Conservation (phyloP, 192 early-diverging fungal genomes). For the Dimargaris cristalligena region DNA sequence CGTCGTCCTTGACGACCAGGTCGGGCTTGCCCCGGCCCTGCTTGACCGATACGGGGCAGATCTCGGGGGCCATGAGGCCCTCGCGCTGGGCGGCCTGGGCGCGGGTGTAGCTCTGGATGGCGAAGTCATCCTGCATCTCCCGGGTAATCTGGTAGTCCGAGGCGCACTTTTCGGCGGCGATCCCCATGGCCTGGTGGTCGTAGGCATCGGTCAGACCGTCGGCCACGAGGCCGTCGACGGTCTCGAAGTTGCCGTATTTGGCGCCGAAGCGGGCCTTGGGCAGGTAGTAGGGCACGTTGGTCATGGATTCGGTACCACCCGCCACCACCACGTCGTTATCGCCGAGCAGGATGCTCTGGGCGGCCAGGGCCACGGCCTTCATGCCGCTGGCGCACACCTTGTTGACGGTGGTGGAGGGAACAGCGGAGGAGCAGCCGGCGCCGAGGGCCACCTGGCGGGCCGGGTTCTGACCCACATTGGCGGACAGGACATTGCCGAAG, state of each 20-base stretch:
- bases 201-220: constrained; percentile 67
- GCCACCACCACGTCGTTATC: constrained; percentile 54
- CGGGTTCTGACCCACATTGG: constrained; percentile 71
- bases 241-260: constrained; percentile 51
- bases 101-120: constrained; percentile 55
- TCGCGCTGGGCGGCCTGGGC: constrained; percentile 48
- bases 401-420: constrained; percentile 61
- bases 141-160: constrained; percentile 57
- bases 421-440: constrained; percentile 44
- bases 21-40: constrained; percentile 51
- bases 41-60: constrained; percentile 47
- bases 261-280: constrained; percentile 61
- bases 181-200: constrained; percentile 56
- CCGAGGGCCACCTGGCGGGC: constrained; percentile 64
- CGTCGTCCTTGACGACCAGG: constrained; percentile 38
- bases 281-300: constrained; percentile 65
- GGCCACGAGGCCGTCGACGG: constrained; percentile 56
- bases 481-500: constrained; percentile 64
- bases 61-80: constrained; percentile 46
- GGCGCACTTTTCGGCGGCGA: constrained; percentile 68
- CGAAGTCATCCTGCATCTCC: constrained; percentile 66
- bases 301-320: constrained; percentile 69
- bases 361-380: constrained; percentile 60
- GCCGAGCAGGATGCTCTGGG: constrained; percentile 56
- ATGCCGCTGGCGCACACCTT: constrained; percentile 73